A percentile compares a stretch with the other conserved stretches of the same genome.
These are phyloP conservation scores for Geopyxis carbonaria DNA, from an alignment of 495 filamentous ascomycete species.

Conservation along the genomic window DNA sequence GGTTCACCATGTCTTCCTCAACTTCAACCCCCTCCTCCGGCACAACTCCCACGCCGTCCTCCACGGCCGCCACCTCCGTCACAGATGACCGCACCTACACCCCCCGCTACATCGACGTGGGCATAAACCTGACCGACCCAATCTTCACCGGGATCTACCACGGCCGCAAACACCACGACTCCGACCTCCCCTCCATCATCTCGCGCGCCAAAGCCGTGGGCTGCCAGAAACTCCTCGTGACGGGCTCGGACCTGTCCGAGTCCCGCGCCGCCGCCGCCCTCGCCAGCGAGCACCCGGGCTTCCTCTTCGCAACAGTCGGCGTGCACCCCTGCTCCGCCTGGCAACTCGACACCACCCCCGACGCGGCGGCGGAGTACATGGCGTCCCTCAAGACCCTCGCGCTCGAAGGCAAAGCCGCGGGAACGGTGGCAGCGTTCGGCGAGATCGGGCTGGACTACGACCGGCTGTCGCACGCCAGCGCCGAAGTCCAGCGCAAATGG, in stretches of 20 bases:
- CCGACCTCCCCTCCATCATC: conserved; percentile 62
- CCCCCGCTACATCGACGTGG: conserved; percentile 33
- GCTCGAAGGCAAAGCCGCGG: conserved; percentile 28
- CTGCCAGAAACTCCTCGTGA: conserved; percentile 79
- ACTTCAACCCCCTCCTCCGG: too few species aligned
- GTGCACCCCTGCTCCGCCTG: conserved; percentile 75
- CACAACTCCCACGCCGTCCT: neutral
- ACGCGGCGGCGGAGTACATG: conserved; percentile 30
- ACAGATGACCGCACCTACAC: conserved; percentile 27
- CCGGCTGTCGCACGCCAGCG: conserved; percentile 57
- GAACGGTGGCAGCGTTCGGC: conserved; percentile 59
- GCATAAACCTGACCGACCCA: conserved; percentile 84
- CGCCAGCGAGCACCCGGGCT: conserved; percentile 52
- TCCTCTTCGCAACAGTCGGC: conserved; percentile 52
- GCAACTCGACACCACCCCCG: conserved; percentile 44
- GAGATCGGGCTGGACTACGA: conserved; percentile 97
- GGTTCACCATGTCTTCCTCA: too few species aligned
- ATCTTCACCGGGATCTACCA: conserved; percentile 74
- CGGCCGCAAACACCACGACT: conserved; percentile 47
- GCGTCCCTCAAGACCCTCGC: conserved; percentile 43
- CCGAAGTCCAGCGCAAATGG: conserved; percentile 63
- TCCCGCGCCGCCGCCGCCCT: conserved; percentile 58
- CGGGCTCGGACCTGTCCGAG: conserved; percentile 71
- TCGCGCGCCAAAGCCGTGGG: conserved; percentile 57
- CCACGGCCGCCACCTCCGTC: neutral